Evolutionary conservation across 2,329 filamentous ascomycete genomes (phyloP), one percentile per base, ranked within the genome.

Genomic region (Falciphora oryzae): DNA sequence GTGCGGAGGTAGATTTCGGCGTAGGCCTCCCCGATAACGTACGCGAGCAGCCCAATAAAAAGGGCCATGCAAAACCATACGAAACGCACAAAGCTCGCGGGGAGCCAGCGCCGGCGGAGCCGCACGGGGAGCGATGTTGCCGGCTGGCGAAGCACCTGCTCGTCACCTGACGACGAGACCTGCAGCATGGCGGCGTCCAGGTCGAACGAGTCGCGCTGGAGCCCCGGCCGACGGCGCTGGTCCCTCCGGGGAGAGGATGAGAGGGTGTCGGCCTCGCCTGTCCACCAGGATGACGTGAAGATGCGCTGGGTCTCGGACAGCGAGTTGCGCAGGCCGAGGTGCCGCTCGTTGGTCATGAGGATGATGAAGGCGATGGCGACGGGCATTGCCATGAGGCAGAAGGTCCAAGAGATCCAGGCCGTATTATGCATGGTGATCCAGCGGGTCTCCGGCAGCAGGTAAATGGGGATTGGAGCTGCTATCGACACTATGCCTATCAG

Each of bases 51-150:
- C 16, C 83, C 86, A 58, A 89, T 82, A 62, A 80, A 82, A 29
- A 90, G 77, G 4, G 87, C 87, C 35, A 85, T 77, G 71, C 86
- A 89, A 71, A 90, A 89, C 87, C 87, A 90, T 7, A 90, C 76
- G 67, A 90, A 90, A 22, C 87, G 82, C 59, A 89, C 83, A 70
- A 89, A 90, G 73, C 85, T 88, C 11, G 86, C 85, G 3, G 86
- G 86, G 29, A 89, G 76, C 86, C 86, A 89, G 38, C 77, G 77
- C 14, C 81, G 78, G 50, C 80, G 78, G 73, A 83, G 75, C 58
- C 79, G 73, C 27, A 80, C 78, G 18, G 71, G 72, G 11, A 75
- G 69, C 68, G 72, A 65, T 11, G 68, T 67, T n/a, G 68, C 64
- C 64, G 31, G 70, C 4, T 72, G 66, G 58, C 73, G 70, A 3